Conservation (phyloP, 2,329 filamentous ascomycete genomes). For the Periconia macrospinosa region DNA sequence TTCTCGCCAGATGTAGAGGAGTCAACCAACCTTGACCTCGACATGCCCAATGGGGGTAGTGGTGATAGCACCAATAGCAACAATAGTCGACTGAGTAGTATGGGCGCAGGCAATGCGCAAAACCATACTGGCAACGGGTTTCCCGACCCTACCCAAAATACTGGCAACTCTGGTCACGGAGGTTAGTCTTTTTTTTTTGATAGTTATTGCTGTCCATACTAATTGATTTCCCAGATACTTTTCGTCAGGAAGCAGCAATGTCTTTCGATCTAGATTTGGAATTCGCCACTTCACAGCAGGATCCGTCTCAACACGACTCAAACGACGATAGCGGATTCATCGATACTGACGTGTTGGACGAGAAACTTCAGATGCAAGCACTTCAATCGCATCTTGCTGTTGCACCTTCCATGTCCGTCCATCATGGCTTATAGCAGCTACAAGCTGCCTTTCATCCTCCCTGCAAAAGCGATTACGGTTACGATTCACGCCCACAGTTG, state of each 20-base stretch:
- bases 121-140: slow-evolving; percentile 36
- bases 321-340: slow-evolving; percentile 40
- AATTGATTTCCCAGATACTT: slow-evolving; percentile 36
- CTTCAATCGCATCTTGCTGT: neutral
- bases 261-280: slow-evolving; percentile 38
- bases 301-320: slow-evolving; percentile 21
- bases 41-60: slow-evolving; percentile 39
- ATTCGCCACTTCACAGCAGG: slow-evolving; percentile 27
- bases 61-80: slow-evolving; percentile 41
- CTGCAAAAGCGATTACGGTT: neutral
- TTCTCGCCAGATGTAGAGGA: slow-evolving; percentile 33
- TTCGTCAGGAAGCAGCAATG: slow-evolving; percentile 36
- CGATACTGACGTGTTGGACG: slow-evolving; percentile 39
- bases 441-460: neutral
- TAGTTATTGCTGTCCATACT: slow-evolving; percentile 35
- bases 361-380: slow-evolving; percentile 26
- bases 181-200: slow-evolving; percentile 28
- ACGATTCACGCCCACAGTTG: neutral
- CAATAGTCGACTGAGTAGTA: slow-evolving; percentile 43
- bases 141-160: slow-evolving; percentile 32
- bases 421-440: neutral
- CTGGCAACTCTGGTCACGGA: slow-evolving; percentile 24
- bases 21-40: slow-evolving; percentile 30
- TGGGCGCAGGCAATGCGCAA: slow-evolving; percentile 29
- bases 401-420: neutral